Evolutionary conservation across 1,139 yeast species (phyloP), one percentile per base, ranked within the genome.

Genomic region (Suhomyces anneliseae): DNA sequence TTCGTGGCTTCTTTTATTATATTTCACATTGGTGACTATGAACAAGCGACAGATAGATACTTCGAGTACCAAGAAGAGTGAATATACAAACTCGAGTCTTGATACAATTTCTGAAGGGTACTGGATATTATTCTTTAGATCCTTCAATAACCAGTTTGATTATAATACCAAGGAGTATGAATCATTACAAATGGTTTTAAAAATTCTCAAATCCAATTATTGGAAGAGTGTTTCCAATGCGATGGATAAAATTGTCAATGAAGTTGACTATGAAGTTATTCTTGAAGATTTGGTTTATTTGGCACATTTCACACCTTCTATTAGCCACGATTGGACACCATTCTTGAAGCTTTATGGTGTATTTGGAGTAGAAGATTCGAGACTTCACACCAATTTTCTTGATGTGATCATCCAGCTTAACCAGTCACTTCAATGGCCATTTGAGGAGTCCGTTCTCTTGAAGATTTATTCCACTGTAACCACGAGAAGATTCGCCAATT

Each of bases 401-500:
- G 74, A 72, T 45, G 56, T 64, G 8, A 58, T 70, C 32, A 63
- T 62, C n/a, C 46, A 58, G 4, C 54, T 70, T 36, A 60, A 61
- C 45, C 65, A 66, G 42, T 54, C 61, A 14, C 54, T 60, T 6
- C 53, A 57, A 8, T 75, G 79, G 79, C 68, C 70, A 4, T 41
- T 73, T 2, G 72, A 72, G 37, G 80, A 75, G 39, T 59, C 59
- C 37, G 43, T 72, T 19, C 50, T 76, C 2, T 48, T 65, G 9
- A 59, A 57, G 29, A 45, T 74, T 4, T 74, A 72, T 49, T 46
- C 63, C 1, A 57, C 65, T 0, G 58, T 74, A 4, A 68, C 77
- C 0, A 37, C 53, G 1, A 53, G 74, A 38, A 70, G 64, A 46
- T 76, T 75, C 55, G 62, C 72, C 27, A 72, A 74, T 49, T 74